These are phyloP conservation scores for Corymbia citriodora DNA, from an alignment of 441 rosid genomes.

Conservation along the genomic window DNA sequence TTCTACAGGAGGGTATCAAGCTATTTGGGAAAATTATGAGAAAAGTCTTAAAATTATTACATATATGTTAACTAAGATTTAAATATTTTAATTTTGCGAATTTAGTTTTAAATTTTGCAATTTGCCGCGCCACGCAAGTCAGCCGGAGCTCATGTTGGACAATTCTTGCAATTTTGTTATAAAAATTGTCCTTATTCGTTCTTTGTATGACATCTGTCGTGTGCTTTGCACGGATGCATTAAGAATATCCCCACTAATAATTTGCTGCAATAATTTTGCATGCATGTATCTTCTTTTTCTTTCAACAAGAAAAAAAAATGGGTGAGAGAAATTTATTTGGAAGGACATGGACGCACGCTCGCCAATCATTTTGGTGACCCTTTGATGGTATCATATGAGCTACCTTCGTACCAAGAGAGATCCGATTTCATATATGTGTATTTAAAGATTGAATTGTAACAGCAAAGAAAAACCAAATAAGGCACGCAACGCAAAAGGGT, in stretches of 20 bases:
- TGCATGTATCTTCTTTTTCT: not conserved
- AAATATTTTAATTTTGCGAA: too few species aligned
- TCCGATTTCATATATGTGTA: not conserved
- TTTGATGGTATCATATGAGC: not conserved
- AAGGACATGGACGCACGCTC: not conserved
- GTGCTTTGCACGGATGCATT: not conserved
- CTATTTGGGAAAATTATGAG: not conserved
- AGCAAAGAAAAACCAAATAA: not conserved
- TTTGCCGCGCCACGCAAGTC: not conserved
- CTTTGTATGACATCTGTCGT: not conserved
- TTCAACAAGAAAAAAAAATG: too few species aligned
- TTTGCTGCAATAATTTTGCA: not conserved
- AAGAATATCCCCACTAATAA: not conserved
- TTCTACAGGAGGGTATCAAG: not conserved
- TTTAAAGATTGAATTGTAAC: not conserved
- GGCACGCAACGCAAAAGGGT: not conserved
- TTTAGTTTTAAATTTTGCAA: too few species aligned
- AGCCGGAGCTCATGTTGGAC: too few species aligned
- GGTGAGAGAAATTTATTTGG: not conserved
- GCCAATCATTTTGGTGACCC: not conserved
- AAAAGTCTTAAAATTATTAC: accelerated
- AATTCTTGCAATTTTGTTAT: too few species aligned
- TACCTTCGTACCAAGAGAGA: not conserved
- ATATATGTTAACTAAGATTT: accelerated
- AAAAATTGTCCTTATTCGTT: not conserved